Conservation (phyloP, 2,329 filamentous ascomycete genomes). For the Orbilia blumenaviensis region DNA sequence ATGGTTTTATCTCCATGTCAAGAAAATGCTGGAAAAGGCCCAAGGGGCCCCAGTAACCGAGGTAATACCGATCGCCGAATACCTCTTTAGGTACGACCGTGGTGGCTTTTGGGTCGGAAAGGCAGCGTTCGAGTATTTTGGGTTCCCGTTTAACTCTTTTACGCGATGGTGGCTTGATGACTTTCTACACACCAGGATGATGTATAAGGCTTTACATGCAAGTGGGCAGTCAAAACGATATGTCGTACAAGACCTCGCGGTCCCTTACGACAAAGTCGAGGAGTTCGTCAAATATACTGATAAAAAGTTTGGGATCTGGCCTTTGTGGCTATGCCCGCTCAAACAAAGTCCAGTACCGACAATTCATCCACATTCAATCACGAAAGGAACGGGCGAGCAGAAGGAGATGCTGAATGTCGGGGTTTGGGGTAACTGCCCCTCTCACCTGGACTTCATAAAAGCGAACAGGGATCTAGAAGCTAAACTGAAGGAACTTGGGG, state of each 20-base stretch:
- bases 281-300: slow-evolving; percentile 62
- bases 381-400: slow-evolving; percentile 22
- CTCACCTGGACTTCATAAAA: slow-evolving; percentile 63
- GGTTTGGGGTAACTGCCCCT: slow-evolving; percentile 68
- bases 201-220: slow-evolving; percentile 74
- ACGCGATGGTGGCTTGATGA: slow-evolving; percentile 70
- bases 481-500: slow-evolving; percentile 68
- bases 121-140: slow-evolving; percentile 72
- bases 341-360: slow-evolving; percentile 62
- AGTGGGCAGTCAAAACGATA: slow-evolving; percentile 66
- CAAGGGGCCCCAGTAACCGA: slow-evolving; percentile 60
- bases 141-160: slow-evolving; percentile 71
- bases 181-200: slow-evolving; percentile 71
- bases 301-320: slow-evolving; percentile 64
- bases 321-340: slow-evolving; percentile 69
- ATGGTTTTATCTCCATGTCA: slow-evolving; percentile 78
- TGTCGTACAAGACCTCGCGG: slow-evolving; percentile 53
- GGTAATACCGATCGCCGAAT: slow-evolving; percentile 71
- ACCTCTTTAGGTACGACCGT: slow-evolving; percentile 76
- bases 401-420: slow-evolving; percentile 70
- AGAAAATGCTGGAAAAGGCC: slow-evolving; percentile 57
- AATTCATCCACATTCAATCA: slow-evolving; percentile 53
- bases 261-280: slow-evolving; percentile 45
- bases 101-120: slow-evolving; percentile 74
- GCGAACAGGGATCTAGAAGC: slow-evolving; percentile 71